phyloP scores from a whole-genome alignment of 2,329 filamentous ascomycete species.

The Chrysoporthe cubensis region DNA sequence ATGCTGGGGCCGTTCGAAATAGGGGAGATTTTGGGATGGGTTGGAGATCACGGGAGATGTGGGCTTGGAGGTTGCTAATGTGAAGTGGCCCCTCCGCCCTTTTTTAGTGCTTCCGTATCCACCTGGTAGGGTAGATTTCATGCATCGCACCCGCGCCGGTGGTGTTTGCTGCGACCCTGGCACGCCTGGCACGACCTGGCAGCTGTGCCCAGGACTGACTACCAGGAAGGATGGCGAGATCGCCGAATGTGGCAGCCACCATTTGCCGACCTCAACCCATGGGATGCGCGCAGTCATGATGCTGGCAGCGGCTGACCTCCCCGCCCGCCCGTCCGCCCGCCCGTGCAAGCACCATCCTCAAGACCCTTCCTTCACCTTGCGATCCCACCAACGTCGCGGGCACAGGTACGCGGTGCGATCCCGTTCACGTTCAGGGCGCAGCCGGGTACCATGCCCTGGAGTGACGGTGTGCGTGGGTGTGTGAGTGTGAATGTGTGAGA shows the following conservation, averaged over 20 bases:
- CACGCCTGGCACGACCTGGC: not conserved
- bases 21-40: not conserved
- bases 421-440: not conserved
- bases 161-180: constrained; percentile 6
- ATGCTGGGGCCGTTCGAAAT: not conserved
- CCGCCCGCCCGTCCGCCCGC: not conserved
- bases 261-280: constrained; percentile 4
- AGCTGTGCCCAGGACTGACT: not conserved
- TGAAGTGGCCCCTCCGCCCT: not conserved
- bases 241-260: constrained; percentile 5
- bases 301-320: constrained; percentile 1
- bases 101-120: constrained; percentile 1
- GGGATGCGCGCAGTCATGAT: constrained; percentile 4
- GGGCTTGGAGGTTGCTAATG: not conserved
- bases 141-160: not conserved
- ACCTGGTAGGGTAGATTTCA: constrained; percentile 11
- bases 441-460: not conserved
- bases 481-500: too few relatives aligned
- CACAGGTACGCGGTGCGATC: not conserved
- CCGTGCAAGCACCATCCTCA: too few relatives aligned
- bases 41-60: constrained; percentile 11
- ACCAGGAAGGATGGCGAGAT: constrained; percentile 2
- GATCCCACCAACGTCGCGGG: not conserved
- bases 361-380: too few relatives aligned
- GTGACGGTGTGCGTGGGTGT: not conserved